Percentiles rank a stretch among this genome's conserved stretches.
Conservation (phyloP, 2,329 filamentous ascomycete genomes). For the Apiospora aurea region DNA sequence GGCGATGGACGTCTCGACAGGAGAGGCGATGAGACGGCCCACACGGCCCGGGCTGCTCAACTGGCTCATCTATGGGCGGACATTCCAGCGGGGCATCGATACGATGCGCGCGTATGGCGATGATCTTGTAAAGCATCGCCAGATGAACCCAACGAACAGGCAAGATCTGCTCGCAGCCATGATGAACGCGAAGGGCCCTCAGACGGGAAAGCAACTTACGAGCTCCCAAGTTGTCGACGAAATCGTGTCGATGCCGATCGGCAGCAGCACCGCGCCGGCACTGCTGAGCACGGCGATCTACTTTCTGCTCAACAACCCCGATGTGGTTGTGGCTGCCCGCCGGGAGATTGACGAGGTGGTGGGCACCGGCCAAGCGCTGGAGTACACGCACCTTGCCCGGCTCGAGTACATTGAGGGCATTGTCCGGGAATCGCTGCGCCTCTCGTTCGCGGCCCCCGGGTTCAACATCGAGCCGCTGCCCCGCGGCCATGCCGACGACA, state of each 20-base stretch:
- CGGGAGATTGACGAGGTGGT: conserved; percentile 61
- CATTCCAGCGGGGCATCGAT: conserved; percentile 61
- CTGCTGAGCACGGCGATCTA: conserved; percentile 55
- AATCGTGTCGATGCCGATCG: conserved; percentile 72
- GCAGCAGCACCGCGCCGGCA: conserved; percentile 57
- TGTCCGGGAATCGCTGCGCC: conserved; percentile 61
- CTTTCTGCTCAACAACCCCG: conserved; percentile 59
- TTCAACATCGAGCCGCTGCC: conserved; percentile 61
- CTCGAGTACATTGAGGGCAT: conserved; percentile 62
- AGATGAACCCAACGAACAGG: conserved; percentile 59
- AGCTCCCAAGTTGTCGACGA: conserved; percentile 71
- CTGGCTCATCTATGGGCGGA: conserved; percentile 58
- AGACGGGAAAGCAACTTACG: conserved; percentile 64
- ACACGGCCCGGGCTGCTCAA: conserved; percentile 59
- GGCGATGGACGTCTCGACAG: conserved; percentile 62
- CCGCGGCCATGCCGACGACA: conserved; percentile 44
- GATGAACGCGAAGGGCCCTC: conserved; percentile 64
- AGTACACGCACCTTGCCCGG: conserved; percentile 55
- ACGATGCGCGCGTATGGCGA: conserved; percentile 61
- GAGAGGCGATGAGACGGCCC: conserved; percentile 62
- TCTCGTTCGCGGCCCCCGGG: conserved; percentile 60
- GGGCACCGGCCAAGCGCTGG: conserved; percentile 50
- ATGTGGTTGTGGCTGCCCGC: conserved; percentile 55
- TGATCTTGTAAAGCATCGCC: conserved; percentile 64
- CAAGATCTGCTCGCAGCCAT: conserved; percentile 68